These are phyloP conservation scores for Hanseniaspora meyeri DNA, from an alignment of 805 yeast genomes.

Conservation along the genomic window DNA sequence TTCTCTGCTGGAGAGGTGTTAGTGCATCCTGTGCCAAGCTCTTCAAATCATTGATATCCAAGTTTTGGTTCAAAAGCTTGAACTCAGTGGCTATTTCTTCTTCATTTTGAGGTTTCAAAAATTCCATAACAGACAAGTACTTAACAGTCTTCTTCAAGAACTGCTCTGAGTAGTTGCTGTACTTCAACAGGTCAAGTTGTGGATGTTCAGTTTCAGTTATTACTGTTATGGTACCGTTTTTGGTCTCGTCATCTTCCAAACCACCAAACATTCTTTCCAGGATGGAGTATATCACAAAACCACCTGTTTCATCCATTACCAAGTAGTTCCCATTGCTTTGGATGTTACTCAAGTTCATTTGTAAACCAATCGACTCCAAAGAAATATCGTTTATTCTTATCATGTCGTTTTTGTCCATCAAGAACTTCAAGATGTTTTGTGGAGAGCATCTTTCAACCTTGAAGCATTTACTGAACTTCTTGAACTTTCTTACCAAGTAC, in stretches of 20 bases:
- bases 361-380: constrained; percentile 67
- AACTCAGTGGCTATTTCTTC: constrained; percentile 35
- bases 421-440: constrained; percentile 58
- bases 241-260: constrained; percentile 14
- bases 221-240: constrained; percentile 51
- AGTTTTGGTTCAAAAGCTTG: constrained; percentile 32
- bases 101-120: constrained; percentile 56
- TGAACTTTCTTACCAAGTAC: constrained; percentile 81
- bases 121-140: constrained; percentile 65
- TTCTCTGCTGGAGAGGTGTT: constrained; percentile 47
- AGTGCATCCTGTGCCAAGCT: constrained; percentile 49
- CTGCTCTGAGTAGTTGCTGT: constrained; percentile 50
- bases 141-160: constrained; percentile 44
- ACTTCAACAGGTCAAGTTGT: constrained; percentile 56
- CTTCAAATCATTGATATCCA: constrained; percentile 32
- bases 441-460: constrained; percentile 66
- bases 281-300: constrained; percentile 72
- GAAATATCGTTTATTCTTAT: constrained; percentile 65
- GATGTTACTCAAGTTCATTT: constrained; percentile 67
- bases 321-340: constrained; percentile 83
- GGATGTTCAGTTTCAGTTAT: constrained; percentile 91
- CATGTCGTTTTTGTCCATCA: constrained; percentile 62
- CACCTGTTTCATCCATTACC: constrained; percentile 89
- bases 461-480: constrained; percentile 76
- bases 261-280: constrained; percentile 73